Conservation (phyloP, 345 rosid genomes). For the Conringia planisiliqua region DNA sequence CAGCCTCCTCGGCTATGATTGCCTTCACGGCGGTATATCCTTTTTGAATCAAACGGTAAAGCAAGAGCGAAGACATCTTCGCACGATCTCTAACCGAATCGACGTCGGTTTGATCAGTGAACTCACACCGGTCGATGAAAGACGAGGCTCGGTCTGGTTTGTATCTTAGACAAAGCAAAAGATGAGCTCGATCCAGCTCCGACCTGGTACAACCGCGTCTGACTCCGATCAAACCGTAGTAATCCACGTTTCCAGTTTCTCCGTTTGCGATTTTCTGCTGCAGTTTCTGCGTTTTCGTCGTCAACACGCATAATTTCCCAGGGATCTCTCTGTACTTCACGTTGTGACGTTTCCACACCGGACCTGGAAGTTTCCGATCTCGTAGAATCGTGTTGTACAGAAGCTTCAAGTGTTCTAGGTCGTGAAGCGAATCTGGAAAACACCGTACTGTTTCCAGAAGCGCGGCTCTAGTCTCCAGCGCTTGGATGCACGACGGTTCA, state of each 20-base stretch:
- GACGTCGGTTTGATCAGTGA: conserved; percentile 58
- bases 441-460: conserved; percentile 80
- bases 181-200: conserved; percentile 85
- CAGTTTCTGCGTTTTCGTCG: conserved; percentile 57
- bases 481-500: conserved; percentile 74
- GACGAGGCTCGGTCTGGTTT: conserved; percentile 75
- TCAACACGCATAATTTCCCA: conserved; percentile 64
- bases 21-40: conserved; percentile 64
- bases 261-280: conserved; percentile 77
- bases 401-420: conserved; percentile 87
- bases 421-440: conserved; percentile 85
- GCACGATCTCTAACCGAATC: conserved; percentile 76
- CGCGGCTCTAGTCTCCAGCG: conserved; percentile 83
- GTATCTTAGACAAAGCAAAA: conserved; percentile 64
- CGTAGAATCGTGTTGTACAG: conserved; percentile 82
- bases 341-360: conserved; percentile 86
- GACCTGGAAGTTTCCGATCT: conserved; percentile 89
- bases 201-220: conserved; percentile 85
- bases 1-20: conserved; percentile 57
- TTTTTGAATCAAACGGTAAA: conserved; percentile 78
- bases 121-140: conserved; percentile 78
- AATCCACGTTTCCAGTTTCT: conserved; percentile 78
- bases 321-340: conserved; percentile 88
- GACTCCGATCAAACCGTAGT: conserved; percentile 74
- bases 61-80: conserved; percentile 73